Percentiles rank a stretch among this genome's conserved stretches.
phyloP scores from a whole-genome alignment of 2,329 filamentous ascomycete species.

The Aspergillus flavus region DNA sequence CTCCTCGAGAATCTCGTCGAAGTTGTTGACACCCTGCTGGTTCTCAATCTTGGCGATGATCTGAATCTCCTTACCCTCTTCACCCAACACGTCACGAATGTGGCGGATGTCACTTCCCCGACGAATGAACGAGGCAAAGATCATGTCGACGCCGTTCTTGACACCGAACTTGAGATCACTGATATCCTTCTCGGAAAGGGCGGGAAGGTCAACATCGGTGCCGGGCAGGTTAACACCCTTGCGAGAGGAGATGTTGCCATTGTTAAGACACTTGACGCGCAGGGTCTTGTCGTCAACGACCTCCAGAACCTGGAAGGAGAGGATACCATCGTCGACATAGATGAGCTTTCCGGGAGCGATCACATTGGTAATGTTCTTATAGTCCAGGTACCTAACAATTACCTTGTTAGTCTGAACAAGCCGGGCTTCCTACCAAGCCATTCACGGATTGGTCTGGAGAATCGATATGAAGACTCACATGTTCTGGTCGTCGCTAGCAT shows the following conservation, averaged over 20 bases:
- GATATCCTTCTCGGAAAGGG: slow-evolving; percentile 98
- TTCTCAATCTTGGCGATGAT: slow-evolving; percentile 99
- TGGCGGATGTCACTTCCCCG: slow-evolving; percentile 88
- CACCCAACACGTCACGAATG: slow-evolving; percentile 88
- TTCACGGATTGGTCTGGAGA: neutral
- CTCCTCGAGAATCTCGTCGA: slow-evolving; percentile 91
- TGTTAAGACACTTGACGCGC: slow-evolving; percentile 86
- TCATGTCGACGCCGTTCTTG: slow-evolving; percentile 98
- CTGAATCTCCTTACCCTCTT: slow-evolving; percentile 93
- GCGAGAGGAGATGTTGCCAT: slow-evolving; percentile 96
- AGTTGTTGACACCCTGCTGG: slow-evolving; percentile 99
- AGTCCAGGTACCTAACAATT: slow-evolving; percentile 80
- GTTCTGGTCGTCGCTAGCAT: slow-evolving; percentile 82
- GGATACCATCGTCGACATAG: slow-evolving; percentile 97
- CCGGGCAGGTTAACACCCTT: slow-evolving; percentile 99
- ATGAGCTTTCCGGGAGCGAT: slow-evolving; percentile 88
- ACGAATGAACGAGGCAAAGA: slow-evolving; percentile 98
- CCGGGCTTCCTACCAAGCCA: neutral
- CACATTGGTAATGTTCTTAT: slow-evolving; percentile 99
- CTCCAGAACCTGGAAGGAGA: slow-evolving; percentile 91
- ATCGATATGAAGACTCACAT: slow-evolving; percentile 64
- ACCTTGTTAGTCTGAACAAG: slow-evolving; percentile 18
- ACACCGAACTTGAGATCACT: slow-evolving; percentile 91
- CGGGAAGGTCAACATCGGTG: slow-evolving; percentile 96
- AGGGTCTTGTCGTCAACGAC: slow-evolving; percentile 88